Base-by-base conservation (phyloP, 1,284 basidiomycete genomes). In the Heterobasidion parviporum region DNA sequence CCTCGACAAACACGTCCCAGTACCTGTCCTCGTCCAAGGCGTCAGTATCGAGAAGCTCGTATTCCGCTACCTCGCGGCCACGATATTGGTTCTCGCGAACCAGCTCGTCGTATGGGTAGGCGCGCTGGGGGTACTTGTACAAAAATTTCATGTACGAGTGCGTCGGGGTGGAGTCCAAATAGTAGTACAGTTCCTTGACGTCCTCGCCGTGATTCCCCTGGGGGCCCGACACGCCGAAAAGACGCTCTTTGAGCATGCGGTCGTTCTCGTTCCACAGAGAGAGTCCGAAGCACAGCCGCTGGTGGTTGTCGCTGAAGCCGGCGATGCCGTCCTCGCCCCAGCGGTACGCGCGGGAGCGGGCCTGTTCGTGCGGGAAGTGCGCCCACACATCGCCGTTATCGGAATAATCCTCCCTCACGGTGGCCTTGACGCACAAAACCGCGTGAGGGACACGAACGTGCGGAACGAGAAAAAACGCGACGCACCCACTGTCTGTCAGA, bases 131-230 rank as follows among this genome's bases (percentile, higher is more conserved):
- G 66, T 98, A 98, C 72, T 98, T 98, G 85, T 98, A 98, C 58
- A 98, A 75, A 72, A 90, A 96, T 73, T 98, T 99, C 96, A 98
- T 98, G 81, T 98, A 99, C 35, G 93, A 96, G 70, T 99, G 96
- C 1, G 95, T 98, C 18, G 96, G 96, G 0, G 96, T 97, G 54
- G 92, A 97, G 72, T 98, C 96, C 62, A 99, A 83, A 72, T 99
- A 98, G 70, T 95, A 99, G 72, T 98, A 98, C 34, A 98, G 76
- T 68, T 99, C 96, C 74, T 98, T 98, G 74, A 95, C 93, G 69
- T 99, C 96, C 72, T 99, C 96, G 61, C 96, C 96, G 72, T 99
- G 96, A 70, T 99, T 99, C 46, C 95, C 93, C 74, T 99, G 89
- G 69, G 94, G 92, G 18, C 94, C 94, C 49, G 95, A 97, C 54